Base-by-base conservation (phyloP, 768 basidiomycete species). In the Pulveroboletus sp. region DNA sequence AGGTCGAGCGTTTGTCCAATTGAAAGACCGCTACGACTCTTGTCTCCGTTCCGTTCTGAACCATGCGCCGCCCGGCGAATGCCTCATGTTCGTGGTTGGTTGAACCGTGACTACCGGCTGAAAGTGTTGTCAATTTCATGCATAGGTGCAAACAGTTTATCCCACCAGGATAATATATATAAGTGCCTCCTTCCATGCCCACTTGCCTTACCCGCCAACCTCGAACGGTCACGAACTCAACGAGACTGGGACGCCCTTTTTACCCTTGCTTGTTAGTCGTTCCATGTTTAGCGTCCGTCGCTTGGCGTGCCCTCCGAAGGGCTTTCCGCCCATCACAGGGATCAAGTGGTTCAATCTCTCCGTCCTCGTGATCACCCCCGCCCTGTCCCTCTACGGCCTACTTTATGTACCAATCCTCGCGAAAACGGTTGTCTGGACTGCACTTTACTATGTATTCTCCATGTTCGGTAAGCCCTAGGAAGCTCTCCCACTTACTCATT, bases 391-490 rank as follows among this genome's bases (percentile, higher is more conserved):
- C 44, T 89, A 84, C 70, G 93, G 92, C 11, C 58, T 82, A 43
- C 74, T 80, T 10, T 59, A 57, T 21, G 80, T 79, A 8, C 66
- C 72, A 43, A 57, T 74, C 37, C 68, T 73, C 47, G 62, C 60
- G 43, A 69, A 76, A 61, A 95, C 93, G 0, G 60, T 72, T 24
- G 44, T 80, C 8, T 93, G 83, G 70, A 70, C 81, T 15, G 65
- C 79, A 26, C 60, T 76, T 15, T 94, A 91, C 73, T 95, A 93
- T 73, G 70, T 84, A 56, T 87, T 86, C 69, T 88, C 89, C n/a
- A 90, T 93, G 79, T 72, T 93, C 54, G 87, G 90, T 83, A 65
- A 62, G 74, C 39, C 8, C 53, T 32, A 49, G 28, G 11, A 37
- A 32, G 18, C 18, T 36, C 9, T 49, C 39, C 15, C 36, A 11